These are phyloP conservation scores for Apiotrichum gracile DNA, from an alignment of 1,284 basidiomycete genomes.

Conservation along the genomic window DNA sequence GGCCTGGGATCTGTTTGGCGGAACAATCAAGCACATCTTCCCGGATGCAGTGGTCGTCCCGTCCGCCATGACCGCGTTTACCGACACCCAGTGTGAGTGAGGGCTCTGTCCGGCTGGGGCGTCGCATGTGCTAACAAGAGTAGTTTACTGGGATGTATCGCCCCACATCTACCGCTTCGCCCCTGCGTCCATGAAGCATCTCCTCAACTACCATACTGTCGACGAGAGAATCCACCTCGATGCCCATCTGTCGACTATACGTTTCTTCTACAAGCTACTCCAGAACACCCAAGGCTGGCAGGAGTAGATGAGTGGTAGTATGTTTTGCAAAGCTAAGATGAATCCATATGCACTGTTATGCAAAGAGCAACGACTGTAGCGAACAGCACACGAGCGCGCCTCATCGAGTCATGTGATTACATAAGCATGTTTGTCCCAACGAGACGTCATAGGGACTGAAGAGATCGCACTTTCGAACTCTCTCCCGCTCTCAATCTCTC, in stretches of 20 bases:
- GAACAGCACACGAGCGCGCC: too few relatives aligned
- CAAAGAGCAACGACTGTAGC: too few relatives aligned
- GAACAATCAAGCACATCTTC: constrained; percentile 18
- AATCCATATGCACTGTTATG: too few relatives aligned
- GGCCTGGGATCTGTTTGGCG: constrained; percentile 16
- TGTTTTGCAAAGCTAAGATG: too few relatives aligned
- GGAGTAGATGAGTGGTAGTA: background rate
- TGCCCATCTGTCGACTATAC: constrained; percentile 19
- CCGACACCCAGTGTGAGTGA: constrained; percentile 17
- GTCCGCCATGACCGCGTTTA: constrained; percentile 16
- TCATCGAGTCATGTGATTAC: too few relatives aligned
- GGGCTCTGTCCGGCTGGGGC: background rate
- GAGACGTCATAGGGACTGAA: too few relatives aligned
- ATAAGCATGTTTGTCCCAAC: too few relatives aligned
- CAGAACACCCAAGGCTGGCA: constrained; percentile 16
- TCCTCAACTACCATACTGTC: constrained; percentile 21
- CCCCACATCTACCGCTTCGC: constrained; percentile 27
- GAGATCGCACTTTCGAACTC: too few relatives aligned
- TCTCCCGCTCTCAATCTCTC: too few relatives aligned
- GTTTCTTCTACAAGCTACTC: constrained; percentile 20
- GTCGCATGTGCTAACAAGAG: too few relatives aligned
- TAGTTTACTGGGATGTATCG: constrained; percentile 19
- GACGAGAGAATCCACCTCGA: constrained; percentile 24
- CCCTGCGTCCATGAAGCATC: constrained; percentile 12
- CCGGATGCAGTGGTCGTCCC: constrained; percentile 14